Percentiles rank a stretch among this genome's conserved stretches.
phyloP scores from a whole-genome alignment of 176 grass and related monocot genomes.

The Rhynchospora tenuis region DNA sequence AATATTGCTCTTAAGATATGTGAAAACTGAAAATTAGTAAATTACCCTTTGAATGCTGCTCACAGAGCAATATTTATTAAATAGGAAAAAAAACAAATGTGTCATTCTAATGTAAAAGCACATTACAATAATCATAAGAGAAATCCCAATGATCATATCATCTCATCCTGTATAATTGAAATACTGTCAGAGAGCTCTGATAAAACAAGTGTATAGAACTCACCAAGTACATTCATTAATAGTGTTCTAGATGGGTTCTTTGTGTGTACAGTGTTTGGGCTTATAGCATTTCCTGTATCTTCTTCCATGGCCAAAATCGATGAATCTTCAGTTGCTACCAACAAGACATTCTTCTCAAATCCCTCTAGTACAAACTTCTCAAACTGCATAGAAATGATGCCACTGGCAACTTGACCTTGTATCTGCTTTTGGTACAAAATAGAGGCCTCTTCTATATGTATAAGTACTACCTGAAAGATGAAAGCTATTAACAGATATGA shows the following conservation, averaged over 20 bases:
- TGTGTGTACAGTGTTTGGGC: slow-evolving; percentile 52
- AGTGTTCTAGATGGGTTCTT: slow-evolving; percentile 77
- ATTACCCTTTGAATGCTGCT: not conserved
- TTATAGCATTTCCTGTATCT: slow-evolving; percentile 68
- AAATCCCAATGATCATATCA: not conserved
- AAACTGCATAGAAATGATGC: slow-evolving; percentile 80
- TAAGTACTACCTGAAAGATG: slow-evolving; percentile 64
- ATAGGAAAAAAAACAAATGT: not conserved
- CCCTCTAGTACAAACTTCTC: slow-evolving; percentile 60
- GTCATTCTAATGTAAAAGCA: not conserved
- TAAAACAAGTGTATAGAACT: not conserved
- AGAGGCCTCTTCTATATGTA: slow-evolving; percentile 53
- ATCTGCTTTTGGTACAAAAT: slow-evolving; percentile 92
- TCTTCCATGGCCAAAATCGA: slow-evolving; percentile 66
- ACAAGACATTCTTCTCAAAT: slow-evolving; percentile 60
- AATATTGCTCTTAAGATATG: not conserved
- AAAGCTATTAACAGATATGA: not conserved
- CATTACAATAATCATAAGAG: not conserved
- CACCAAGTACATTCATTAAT: slow-evolving; percentile 66
- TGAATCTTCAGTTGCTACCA: slow-evolving; percentile 76
- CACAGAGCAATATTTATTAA: not conserved
- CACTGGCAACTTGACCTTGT: slow-evolving; percentile 60
- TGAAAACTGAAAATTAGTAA: not conserved
- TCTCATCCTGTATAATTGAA: not conserved
- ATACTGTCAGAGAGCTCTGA: not conserved